phyloP scores from a whole-genome alignment of 2,329 filamentous ascomycete genomes.

The Penicillium sclerotiorum region DNA sequence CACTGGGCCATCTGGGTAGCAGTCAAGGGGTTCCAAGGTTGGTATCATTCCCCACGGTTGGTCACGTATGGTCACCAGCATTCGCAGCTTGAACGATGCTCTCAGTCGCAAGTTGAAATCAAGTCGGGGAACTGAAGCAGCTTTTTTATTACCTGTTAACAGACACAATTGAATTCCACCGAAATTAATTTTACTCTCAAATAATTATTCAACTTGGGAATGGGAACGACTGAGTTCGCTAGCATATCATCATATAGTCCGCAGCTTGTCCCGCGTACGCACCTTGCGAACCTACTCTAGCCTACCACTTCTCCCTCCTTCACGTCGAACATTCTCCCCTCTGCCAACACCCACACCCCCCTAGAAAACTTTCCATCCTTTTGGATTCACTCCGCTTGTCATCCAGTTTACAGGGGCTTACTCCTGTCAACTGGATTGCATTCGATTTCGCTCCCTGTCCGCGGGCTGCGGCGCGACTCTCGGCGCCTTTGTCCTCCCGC shows the following conservation, averaged over 20 bases:
- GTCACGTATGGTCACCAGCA: slow-evolving; percentile 5
- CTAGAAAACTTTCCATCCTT: slow-evolving; percentile 20
- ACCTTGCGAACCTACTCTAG: slow-evolving; percentile 23
- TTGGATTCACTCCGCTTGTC: slow-evolving; percentile 8
- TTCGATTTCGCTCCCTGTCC: slow-evolving; percentile 18
- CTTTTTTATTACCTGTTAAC: slow-evolving; percentile 2
- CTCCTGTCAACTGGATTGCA: slow-evolving; percentile 25
- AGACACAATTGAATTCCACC: slow-evolving; percentile 9
- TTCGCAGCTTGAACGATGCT: slow-evolving; percentile 19
- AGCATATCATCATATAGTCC: slow-evolving; percentile 1
- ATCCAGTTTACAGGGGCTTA: slow-evolving; percentile 23
- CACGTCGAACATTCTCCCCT: slow-evolving; percentile 21
- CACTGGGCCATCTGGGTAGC: too few relatives aligned
- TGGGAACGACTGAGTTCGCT: slow-evolving; percentile 3
- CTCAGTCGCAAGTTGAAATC: slow-evolving; percentile 24
- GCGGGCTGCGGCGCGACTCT: slow-evolving; percentile 29
- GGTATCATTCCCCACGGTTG: neutral
- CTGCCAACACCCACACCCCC: slow-evolving; percentile 8
- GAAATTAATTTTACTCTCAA: too few relatives aligned
- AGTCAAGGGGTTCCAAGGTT: neutral
- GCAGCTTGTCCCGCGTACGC: slow-evolving; percentile 22
- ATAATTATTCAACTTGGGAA: slow-evolving; percentile 4
- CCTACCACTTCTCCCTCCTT: slow-evolving; percentile 24
- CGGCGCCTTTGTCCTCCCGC: slow-evolving; percentile 31
- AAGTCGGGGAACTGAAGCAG: slow-evolving; percentile 5